Percentiles rank a stretch among this genome's conserved stretches.
Evolutionary conservation across 192 early-diverging fungal genomes (phyloP).

Genomic region (Lobulomyces angularis): DNA sequence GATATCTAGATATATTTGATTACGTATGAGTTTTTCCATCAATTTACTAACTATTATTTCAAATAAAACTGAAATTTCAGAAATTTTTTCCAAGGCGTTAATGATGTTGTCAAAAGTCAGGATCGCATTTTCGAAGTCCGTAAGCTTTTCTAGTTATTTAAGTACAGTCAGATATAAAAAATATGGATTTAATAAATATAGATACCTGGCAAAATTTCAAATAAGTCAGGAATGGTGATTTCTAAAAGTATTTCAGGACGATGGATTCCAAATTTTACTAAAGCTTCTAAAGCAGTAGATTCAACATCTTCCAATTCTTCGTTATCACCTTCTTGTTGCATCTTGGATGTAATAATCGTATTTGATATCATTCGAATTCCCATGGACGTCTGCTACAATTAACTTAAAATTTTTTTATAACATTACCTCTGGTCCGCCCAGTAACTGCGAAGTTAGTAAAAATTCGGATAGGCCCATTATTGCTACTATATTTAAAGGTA

Average conservation of each 20-base stretch:
- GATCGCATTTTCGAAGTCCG: slow-evolving; percentile 13
- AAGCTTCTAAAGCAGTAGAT: slow-evolving; percentile 30
- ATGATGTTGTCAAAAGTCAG: slow-evolving; percentile 23
- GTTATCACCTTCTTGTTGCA: slow-evolving; percentile 3
- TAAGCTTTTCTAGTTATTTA: too few relatives aligned
- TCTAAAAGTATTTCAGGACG: slow-evolving; percentile 32
- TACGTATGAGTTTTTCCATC: slow-evolving; percentile 40
- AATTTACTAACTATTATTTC: slow-evolving; percentile 23
- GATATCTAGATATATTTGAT: too few relatives aligned
- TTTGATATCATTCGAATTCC: too few relatives aligned
- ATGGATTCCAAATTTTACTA: slow-evolving; percentile 25
- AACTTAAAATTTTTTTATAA: too few relatives aligned
- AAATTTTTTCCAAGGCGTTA: too few relatives aligned
- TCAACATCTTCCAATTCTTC: slow-evolving; percentile 17
- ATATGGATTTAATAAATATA: too few relatives aligned
- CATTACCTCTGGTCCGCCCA: too few relatives aligned
- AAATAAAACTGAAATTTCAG: slow-evolving; percentile 36
- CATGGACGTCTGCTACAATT: too few relatives aligned
- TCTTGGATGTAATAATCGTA: too few relatives aligned
- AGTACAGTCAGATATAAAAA: too few relatives aligned
- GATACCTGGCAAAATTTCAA: slow-evolving; percentile 36
- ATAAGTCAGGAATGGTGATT: slow-evolving; percentile 36
- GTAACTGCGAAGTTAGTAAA: neutral
- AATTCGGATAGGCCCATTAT: slow-evolving; percentile 53
- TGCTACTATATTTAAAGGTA: slow-evolving; percentile 53